Conservation (phyloP, 164 flowering plant species). For the Vitis cinerea region DNA sequence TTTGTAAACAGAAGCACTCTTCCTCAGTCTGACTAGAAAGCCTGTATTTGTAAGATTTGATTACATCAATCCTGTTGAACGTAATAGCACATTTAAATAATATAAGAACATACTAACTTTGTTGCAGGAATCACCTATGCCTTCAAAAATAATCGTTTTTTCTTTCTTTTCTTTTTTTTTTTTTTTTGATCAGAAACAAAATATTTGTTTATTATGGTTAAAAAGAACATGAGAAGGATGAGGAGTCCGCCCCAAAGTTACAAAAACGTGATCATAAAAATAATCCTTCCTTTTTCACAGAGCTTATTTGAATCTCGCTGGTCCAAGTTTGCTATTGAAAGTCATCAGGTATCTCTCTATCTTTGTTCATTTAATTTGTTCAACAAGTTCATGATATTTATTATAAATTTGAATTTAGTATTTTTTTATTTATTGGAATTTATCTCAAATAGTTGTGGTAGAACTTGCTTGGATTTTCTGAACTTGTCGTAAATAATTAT, state of each 20-base stretch:
- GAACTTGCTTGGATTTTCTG: too few relatives aligned
- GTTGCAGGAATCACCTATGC: slow-evolving; percentile 87
- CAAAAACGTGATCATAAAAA: slow-evolving; percentile 29
- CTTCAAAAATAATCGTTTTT: slow-evolving; percentile 15
- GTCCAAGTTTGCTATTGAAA: slow-evolving; percentile 63
- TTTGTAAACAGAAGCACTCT: slow-evolving; percentile 36
- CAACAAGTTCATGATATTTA: too few relatives aligned
- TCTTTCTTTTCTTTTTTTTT: too few relatives aligned
- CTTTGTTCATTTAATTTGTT: too few relatives aligned
- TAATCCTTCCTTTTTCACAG: slow-evolving; percentile 47
- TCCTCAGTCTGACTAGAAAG: slow-evolving; percentile 45
- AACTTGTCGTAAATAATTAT: too few relatives aligned
- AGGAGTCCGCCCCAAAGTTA: too few relatives aligned
- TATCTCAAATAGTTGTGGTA: too few relatives aligned
- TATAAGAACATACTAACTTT: background rate
- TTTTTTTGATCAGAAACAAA: too few relatives aligned
- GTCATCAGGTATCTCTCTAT: slow-evolving; percentile 59
- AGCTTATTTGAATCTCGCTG: slow-evolving; percentile 73
- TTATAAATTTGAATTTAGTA: too few relatives aligned
- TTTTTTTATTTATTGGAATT: too few relatives aligned
- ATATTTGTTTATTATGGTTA: too few relatives aligned
- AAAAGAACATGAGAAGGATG: too few relatives aligned
- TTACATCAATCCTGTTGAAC: background rate
- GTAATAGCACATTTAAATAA: background rate
- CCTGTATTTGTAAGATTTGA: slow-evolving; percentile 59